A percentile compares a stretch with the other conserved stretches of the same genome.
These are phyloP conservation scores for Talaromyces liani DNA, from an alignment of 495 filamentous ascomycete species.

Conservation along the genomic window DNA sequence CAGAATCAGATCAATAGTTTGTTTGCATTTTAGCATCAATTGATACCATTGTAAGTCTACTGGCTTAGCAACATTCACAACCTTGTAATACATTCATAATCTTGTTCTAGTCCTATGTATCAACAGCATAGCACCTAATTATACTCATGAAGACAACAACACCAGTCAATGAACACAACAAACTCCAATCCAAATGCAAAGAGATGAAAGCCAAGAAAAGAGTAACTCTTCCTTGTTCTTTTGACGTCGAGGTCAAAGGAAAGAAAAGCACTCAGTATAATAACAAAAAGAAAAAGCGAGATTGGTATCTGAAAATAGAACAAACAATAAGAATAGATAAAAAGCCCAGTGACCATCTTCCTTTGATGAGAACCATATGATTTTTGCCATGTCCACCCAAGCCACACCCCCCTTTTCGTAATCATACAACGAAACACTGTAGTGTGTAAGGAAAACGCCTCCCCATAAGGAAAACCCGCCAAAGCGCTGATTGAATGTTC, in stretches of 20 bases:
- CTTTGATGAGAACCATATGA: neutral
- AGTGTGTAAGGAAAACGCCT: neutral
- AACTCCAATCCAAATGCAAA: constrained; percentile 16
- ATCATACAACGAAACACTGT: neutral
- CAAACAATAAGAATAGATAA: constrained; percentile 17
- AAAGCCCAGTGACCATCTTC: neutral
- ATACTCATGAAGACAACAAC: neutral
- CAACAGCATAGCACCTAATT: neutral
- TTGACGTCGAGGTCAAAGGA: constrained; percentile 5
- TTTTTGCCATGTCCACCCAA: neutral
- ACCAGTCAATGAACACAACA: neutral
- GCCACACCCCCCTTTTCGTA: neutral
- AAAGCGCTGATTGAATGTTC: neutral
- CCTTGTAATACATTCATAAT: neutral
- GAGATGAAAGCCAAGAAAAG: neutral
- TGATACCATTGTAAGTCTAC: neutral
- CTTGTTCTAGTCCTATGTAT: neutral
- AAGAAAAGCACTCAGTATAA: constrained; percentile 6
- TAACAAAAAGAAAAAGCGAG: constrained; percentile 9
- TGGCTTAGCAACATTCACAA: neutral
- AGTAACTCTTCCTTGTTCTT: constrained; percentile 18
- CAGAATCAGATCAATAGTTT: neutral
- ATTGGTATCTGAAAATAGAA: constrained; percentile 15
- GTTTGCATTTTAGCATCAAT: neutral
- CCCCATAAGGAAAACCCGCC: neutral